These are phyloP conservation scores for Aspergillus arachidicola DNA, from an alignment of 2,329 filamentous ascomycete genomes.

Conservation along the genomic window DNA sequence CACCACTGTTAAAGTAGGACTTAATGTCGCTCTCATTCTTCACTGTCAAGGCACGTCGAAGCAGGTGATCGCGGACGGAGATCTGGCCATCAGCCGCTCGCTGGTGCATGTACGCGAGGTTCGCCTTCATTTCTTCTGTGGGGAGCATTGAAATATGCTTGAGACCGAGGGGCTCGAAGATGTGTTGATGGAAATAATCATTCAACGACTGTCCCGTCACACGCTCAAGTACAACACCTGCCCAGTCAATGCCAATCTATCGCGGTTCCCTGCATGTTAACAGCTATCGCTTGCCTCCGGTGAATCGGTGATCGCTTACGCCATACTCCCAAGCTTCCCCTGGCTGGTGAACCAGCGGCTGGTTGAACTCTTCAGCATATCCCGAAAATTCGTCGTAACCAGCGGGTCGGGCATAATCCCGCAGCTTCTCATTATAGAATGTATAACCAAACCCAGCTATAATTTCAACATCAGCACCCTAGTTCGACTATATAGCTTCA, in stretches of 20 bases:
- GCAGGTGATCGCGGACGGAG: slow-evolving; percentile 52
- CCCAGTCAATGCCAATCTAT: slow-evolving; percentile 58
- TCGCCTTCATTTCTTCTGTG: slow-evolving; percentile 54
- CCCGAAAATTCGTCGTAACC: slow-evolving; percentile 63
- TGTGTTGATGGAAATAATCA: slow-evolving; percentile 52
- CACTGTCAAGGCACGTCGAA: slow-evolving; percentile 50
- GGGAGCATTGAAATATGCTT: slow-evolving; percentile 61
- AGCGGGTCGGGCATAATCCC: slow-evolving; percentile 51
- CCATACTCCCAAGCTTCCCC: slow-evolving; percentile 65
- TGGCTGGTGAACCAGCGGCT: slow-evolving; percentile 64
- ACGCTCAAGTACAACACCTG: slow-evolving; percentile 53
- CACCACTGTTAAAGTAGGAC: slow-evolving; percentile 60
- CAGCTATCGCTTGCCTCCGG: not conserved
- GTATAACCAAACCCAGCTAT: slow-evolving; percentile 60
- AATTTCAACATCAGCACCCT: slow-evolving; percentile 17
- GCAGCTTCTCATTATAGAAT: slow-evolving; percentile 55
- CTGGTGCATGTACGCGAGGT: slow-evolving; percentile 61
- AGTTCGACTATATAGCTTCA: not conserved
- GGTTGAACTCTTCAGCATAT: slow-evolving; percentile 53
- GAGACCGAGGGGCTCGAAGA: slow-evolving; percentile 53
- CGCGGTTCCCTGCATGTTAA: not conserved
- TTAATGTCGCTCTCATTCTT: slow-evolving; percentile 48
- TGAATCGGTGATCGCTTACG: slow-evolving; percentile 36
- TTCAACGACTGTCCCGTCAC: slow-evolving; percentile 49
- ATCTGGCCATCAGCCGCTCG: slow-evolving; percentile 50